Evolutionary conservation across 768 basidiomycete genomes (phyloP), one percentile per base, ranked within the genome.

Genomic region (Termitomyces sp.): DNA sequence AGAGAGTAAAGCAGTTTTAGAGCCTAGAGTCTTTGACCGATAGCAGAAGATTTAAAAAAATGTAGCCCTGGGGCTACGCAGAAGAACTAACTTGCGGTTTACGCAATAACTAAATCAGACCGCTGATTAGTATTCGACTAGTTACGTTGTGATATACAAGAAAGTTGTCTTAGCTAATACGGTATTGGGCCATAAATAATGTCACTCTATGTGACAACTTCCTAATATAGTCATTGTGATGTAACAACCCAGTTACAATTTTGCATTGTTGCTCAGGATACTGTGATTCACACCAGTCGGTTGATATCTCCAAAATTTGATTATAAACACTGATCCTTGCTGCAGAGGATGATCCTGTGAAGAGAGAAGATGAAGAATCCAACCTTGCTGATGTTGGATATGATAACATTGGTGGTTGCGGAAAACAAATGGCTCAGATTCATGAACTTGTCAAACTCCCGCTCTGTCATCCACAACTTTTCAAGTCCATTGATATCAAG

Each of bases 401-500:
- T 70, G 96, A 99, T 67, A 97, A 99, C 68, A 95, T 99, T 65
- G 96, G 97, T 77, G 97, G 97, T 40, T 98, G 95, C 80, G 86
- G 96, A 68, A 99, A 99, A 71, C 96, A 99, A 73, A 93, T 98
- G 90, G 96, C 96, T 4, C 95, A 98, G 72, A 98, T 99, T 60
- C 94, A 96, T 73, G 97, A 98, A 80, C 87, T 99, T 38, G 96
- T 98, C 63, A 97, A 99, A 73, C 81, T 99, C 3, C 96, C 96
- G 32, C 82, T 98, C 42, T 93, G 97, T 57, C 96, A 99, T 75
- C 97, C 96, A 42, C 95, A 98, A 75, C 84, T 99, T 12, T 99
- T 98, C 88, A 99, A 99, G 72, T 95, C 95, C 21, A 99, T 99
- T 71, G 97, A 96, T 85, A 99, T 99, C 83, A 99, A 98, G 74